phyloP scores from a whole-genome alignment of 495 filamentous ascomycete genomes.

The Eremomyces bilateralis region DNA sequence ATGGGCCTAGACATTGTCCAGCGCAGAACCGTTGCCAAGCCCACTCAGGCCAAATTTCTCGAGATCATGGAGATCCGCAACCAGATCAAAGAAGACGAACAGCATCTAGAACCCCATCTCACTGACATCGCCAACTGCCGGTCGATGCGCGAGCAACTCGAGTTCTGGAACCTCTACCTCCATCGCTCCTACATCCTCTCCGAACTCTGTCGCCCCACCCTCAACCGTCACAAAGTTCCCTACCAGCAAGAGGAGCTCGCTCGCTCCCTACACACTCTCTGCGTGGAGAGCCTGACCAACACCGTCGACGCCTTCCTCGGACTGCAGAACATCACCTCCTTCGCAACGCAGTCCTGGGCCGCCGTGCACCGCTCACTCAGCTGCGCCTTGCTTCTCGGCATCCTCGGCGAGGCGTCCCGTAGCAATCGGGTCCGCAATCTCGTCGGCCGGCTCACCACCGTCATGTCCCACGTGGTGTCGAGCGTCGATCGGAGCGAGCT shows the following conservation, averaged over 20 bases:
- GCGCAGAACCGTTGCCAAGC: too few relatives aligned
- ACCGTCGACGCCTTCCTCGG: slow-evolving; percentile 47
- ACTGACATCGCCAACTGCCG: slow-evolving; percentile 27
- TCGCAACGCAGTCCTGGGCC: slow-evolving; percentile 43
- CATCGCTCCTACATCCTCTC: slow-evolving; percentile 37
- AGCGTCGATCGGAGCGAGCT: slow-evolving; percentile 18
- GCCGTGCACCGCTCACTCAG: slow-evolving; percentile 43
- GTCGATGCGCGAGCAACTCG: slow-evolving; percentile 27
- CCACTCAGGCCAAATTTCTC: too few relatives aligned
- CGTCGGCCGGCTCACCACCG: slow-evolving; percentile 13
- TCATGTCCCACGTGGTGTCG: slow-evolving; percentile 16
- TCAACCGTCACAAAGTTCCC: slow-evolving; percentile 25
- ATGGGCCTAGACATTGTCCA: slow-evolving; percentile 33
- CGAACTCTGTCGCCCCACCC: slow-evolving; percentile 35
- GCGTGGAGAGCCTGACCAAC: slow-evolving; percentile 39
- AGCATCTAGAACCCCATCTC: too few relatives aligned
- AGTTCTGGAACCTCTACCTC: slow-evolving; percentile 33
- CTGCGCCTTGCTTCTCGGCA: slow-evolving; percentile 41
- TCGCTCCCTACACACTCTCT: slow-evolving; percentile 26
- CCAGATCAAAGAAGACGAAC: too few relatives aligned
- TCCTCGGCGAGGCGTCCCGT: slow-evolving; percentile 29
- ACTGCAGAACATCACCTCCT: slow-evolving; percentile 42
- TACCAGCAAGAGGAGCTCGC: slow-evolving; percentile 21
- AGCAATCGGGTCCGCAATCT: slow-evolving; percentile 18
- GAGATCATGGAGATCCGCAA: too few relatives aligned